Base-by-base conservation (phyloP, 2,329 filamentous ascomycete species). In the Cladophialophora bantiana region DNA sequence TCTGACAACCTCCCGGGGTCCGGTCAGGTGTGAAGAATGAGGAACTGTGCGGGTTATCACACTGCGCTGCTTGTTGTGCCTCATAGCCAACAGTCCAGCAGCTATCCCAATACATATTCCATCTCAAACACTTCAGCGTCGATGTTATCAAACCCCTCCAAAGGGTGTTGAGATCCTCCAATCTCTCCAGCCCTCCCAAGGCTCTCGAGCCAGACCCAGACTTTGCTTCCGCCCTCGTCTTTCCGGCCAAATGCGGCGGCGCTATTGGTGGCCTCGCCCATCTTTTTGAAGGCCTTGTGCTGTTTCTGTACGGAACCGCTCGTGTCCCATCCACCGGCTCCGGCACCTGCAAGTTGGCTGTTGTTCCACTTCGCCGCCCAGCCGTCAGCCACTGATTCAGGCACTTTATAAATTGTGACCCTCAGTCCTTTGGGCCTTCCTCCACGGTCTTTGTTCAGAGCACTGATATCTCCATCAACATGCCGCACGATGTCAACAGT, bases 271-370 rank as follows among this genome's bases (percentile, higher is more conserved):
- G 59, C 53, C 50, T 66, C 64, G 31, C 42, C 59, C 64, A 66
- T 62, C 9, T 59, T 36, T 61, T 32, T 31, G 58, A 66, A 66
- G 5, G 53, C 64, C 35, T 45, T 38, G 36, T 66, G 64, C 34
- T 66, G 58, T 36, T 62, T 62, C 34, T 66, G 64, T 42, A 66
- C 64, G 13, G 18, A 13, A n/a, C 38, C 42, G 52, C 64, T 66
- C 42, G 50, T 3, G n/a, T 66, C 64, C 64, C 63, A 62, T 26
- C 64, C 58, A 4, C 58, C 64, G 53, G 50, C 40, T 15, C 58
- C 64, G 20, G 31, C 31, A 13, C n/a, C 13, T 26, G 26, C 36
- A 42, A 15, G 13, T 15, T 0, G 36, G 50, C 38, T 35, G 15
- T 42, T 9, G 10, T 58, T 56, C 64, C 64, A 66, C 18, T 58